phyloP scores from a whole-genome alignment of 139 green algal genomes.

The Closterium sp. region DNA sequence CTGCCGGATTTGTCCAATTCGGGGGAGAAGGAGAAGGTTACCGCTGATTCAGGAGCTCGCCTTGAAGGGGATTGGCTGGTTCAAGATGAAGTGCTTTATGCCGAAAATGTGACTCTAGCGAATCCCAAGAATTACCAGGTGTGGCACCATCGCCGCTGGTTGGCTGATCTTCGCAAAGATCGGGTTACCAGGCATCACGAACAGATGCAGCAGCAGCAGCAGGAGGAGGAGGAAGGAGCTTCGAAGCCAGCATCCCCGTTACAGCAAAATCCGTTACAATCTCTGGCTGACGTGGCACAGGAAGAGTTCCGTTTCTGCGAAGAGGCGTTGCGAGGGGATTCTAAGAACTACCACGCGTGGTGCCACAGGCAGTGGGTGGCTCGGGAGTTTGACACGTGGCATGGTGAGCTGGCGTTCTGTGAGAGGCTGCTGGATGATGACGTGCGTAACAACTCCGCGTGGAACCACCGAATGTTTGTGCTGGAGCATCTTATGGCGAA shows the following conservation, averaged over 20 bases:
- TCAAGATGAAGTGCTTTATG: not conserved
- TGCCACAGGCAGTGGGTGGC: conserved; percentile 55
- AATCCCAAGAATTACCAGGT: conserved; percentile 56
- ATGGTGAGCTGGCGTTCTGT: conserved; percentile 54
- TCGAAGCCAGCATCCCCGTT: not conserved
- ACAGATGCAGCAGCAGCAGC: not conserved
- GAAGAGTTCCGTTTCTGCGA: not conserved
- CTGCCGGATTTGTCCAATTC: too few species aligned
- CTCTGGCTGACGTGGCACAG: not conserved
- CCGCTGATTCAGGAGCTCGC: too few species aligned
- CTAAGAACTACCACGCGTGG: conserved; percentile 58
- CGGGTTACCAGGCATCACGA: not conserved
- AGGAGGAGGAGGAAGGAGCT: not conserved
- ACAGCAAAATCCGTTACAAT: not conserved
- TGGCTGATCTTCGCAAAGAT: conserved; percentile 6
- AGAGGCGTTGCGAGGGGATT: conserved; percentile 16
- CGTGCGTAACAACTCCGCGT: conserved; percentile 53
- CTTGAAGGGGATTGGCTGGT: not conserved
- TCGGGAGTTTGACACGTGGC: conserved; percentile 48
- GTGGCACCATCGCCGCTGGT: conserved; percentile 43
- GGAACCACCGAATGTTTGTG: conserved; percentile 11
- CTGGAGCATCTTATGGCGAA: conserved; percentile 18
- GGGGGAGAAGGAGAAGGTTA: too few species aligned
- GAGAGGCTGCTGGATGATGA: conserved; percentile 39
- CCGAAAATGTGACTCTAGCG: not conserved